A percentile compares a stretch with the other conserved stretches of the same genome.
Conservation (phyloP, 2,329 filamentous ascomycete species). For the Phialophora chinensis region DNA sequence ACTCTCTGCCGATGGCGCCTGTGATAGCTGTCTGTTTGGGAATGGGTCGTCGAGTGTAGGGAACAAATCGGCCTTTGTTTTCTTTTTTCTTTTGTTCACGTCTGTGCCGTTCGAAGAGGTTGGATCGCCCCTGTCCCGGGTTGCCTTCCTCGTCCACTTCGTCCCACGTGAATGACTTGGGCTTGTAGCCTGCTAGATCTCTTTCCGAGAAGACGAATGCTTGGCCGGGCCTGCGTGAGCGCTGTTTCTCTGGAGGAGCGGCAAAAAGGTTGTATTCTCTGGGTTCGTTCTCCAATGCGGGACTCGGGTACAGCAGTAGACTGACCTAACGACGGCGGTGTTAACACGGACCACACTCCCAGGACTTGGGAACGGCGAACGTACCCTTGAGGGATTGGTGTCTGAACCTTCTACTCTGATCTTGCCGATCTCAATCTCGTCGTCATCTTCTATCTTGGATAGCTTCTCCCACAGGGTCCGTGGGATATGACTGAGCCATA, state of each 20-base stretch:
- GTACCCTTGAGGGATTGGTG: slow-evolving; percentile 57
- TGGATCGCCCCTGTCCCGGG: slow-evolving; percentile 50
- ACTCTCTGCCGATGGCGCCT: slow-evolving; percentile 75
- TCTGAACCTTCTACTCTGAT: slow-evolving; percentile 66
- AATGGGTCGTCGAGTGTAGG: slow-evolving; percentile 66
- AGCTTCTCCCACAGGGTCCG: slow-evolving; percentile 82
- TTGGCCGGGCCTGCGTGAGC: slow-evolving; percentile 67
- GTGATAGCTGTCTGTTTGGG: slow-evolving; percentile 80
- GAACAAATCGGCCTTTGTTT: slow-evolving; percentile 62
- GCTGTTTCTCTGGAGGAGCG: slow-evolving; percentile 58
- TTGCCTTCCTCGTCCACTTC: slow-evolving; percentile 51
- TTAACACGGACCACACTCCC: neutral
- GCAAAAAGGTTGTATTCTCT: slow-evolving; percentile 86
- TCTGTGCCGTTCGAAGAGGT: slow-evolving; percentile 54
- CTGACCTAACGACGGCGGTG: slow-evolving; percentile 61
- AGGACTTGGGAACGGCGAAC: slow-evolving; percentile 25
- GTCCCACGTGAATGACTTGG: slow-evolving; percentile 44
- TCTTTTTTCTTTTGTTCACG: slow-evolving; percentile 52
- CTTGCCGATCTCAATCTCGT: slow-evolving; percentile 80
- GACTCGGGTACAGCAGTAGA: slow-evolving; percentile 70
- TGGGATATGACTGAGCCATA: slow-evolving; percentile 79
- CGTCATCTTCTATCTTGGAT: slow-evolving; percentile 76
- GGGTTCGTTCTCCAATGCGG: slow-evolving; percentile 75
- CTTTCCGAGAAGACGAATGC: slow-evolving; percentile 94
- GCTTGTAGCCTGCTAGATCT: slow-evolving; percentile 77